Conservation (phyloP, 1,139 yeast genomes). For the Hyphopichia fennica region DNA sequence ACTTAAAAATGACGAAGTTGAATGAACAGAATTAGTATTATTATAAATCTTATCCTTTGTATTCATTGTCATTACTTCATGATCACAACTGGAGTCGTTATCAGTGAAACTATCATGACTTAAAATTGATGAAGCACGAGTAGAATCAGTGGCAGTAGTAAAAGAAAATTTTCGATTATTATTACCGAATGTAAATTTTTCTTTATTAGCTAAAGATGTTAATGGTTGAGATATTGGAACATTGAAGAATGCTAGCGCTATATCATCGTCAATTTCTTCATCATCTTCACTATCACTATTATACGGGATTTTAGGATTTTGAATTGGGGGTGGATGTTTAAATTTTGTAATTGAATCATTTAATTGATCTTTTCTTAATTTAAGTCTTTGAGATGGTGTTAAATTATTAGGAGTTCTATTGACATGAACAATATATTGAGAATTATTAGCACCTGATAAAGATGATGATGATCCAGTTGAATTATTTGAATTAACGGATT, state of each 20-base stretch:
- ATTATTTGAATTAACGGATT: slow-evolving; percentile 16
- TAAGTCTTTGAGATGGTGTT: slow-evolving; percentile 42
- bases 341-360: slow-evolving; percentile 22
- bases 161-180: slow-evolving; percentile 20
- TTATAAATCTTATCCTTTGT: not conserved
- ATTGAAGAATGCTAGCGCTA: slow-evolving; percentile 54
- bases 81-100: slow-evolving; percentile 17
- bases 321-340: slow-evolving; percentile 8
- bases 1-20: slow-evolving; percentile 5
- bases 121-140: slow-evolving; percentile 47
- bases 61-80: slow-evolving; percentile 3
- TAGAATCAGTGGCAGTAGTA: slow-evolving; percentile 31
- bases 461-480: slow-evolving; percentile 9
- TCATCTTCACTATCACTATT: slow-evolving; percentile 9
- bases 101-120: slow-evolving; percentile 23
- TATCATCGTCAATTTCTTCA: slow-evolving; percentile 46
- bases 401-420: slow-evolving; percentile 28
- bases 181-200: slow-evolving; percentile 22
- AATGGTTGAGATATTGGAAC: slow-evolving; percentile 63
- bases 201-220: slow-evolving; percentile 25
- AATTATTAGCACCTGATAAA: slow-evolving; percentile 6
- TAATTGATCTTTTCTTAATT: slow-evolving; percentile 30
- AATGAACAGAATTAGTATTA: slow-evolving; percentile 1
- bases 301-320: not conserved
- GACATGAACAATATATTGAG: slow-evolving; percentile 22